Evolutionary conservation across 2,329 filamentous ascomycete genomes (phyloP).

Genomic region (Trichoderma sp.): DNA sequence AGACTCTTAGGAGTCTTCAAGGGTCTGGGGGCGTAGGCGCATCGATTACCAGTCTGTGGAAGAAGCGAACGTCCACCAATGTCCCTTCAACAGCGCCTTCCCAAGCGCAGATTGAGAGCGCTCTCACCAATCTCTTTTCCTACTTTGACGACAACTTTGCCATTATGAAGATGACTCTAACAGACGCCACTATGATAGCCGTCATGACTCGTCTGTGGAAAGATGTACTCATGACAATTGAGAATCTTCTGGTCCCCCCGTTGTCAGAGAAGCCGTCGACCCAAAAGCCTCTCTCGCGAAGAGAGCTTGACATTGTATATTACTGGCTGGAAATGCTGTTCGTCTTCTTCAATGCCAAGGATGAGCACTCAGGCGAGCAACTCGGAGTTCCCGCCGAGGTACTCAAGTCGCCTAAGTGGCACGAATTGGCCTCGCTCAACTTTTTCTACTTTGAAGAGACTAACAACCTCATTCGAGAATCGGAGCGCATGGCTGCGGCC

Average conservation of each 20-base stretch:
- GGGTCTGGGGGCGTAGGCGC: conserved; percentile 67
- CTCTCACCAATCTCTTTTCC: conserved; percentile 77
- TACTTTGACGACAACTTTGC: conserved; percentile 99
- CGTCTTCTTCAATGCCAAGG: conserved; percentile 90
- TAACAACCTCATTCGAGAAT: conserved; percentile 88
- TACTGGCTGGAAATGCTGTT: conserved; percentile 90
- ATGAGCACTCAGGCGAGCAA: conserved; percentile 75
- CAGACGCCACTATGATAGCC: conserved; percentile 92
- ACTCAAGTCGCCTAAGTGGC: conserved; percentile 95
- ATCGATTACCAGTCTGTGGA: conserved; percentile 67
- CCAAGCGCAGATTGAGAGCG: conserved; percentile 71
- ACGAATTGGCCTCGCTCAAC: conserved; percentile 91
- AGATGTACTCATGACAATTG: conserved; percentile 88
- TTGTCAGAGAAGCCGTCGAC: conserved; percentile 90
- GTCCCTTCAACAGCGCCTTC: conserved; percentile 61
- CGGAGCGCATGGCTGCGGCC: conserved; percentile 89
- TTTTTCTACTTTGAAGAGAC: conserved; percentile 98
- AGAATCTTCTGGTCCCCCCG: conserved; percentile 84
- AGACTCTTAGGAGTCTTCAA: conserved; percentile 72
- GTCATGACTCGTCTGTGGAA: conserved; percentile 99
- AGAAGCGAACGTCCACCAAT: conserved; percentile 54
- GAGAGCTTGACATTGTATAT: conserved; percentile 92
- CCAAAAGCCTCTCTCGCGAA: conserved; percentile 77
- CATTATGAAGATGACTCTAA: conserved; percentile 96
- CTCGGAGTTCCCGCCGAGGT: conserved; percentile 87